Conservation (phyloP, 257 asterid species). For the Solanum bulbocastanum region DNA sequence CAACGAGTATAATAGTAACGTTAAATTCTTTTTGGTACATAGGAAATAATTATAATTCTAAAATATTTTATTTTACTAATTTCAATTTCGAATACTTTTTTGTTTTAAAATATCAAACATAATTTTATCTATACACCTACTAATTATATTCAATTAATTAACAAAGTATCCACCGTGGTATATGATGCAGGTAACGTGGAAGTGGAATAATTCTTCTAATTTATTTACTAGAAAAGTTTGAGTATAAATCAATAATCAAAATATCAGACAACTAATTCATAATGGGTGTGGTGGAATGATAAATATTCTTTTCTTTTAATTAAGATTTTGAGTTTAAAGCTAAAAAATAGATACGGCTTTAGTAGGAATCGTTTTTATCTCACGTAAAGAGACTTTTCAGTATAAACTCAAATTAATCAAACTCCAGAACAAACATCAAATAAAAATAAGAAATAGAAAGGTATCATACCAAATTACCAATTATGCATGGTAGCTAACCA, state of each 20-base stretch:
- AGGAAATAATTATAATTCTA: background rate
- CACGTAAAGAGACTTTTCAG: background rate
- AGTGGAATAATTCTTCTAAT: background rate
- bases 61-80: background rate
- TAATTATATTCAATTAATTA: background rate
- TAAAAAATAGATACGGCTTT: background rate
- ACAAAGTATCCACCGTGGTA: background rate
- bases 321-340: background rate
- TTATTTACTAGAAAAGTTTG: background rate
- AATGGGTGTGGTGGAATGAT: background rate
- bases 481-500: background rate
- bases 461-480: background rate
- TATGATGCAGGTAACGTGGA: background rate
- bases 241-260: background rate
- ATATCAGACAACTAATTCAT: background rate
- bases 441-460: background rate
- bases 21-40: background rate
- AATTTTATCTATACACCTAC: background rate
- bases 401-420: background rate
- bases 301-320: background rate
- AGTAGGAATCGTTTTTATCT: background rate
- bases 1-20: background rate
- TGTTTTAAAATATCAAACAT: background rate
- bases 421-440: fast-evolving
- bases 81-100: background rate